Conservation (phyloP, 2,329 filamentous ascomycete genomes). For the Colletotrichum orbiculare region DNA sequence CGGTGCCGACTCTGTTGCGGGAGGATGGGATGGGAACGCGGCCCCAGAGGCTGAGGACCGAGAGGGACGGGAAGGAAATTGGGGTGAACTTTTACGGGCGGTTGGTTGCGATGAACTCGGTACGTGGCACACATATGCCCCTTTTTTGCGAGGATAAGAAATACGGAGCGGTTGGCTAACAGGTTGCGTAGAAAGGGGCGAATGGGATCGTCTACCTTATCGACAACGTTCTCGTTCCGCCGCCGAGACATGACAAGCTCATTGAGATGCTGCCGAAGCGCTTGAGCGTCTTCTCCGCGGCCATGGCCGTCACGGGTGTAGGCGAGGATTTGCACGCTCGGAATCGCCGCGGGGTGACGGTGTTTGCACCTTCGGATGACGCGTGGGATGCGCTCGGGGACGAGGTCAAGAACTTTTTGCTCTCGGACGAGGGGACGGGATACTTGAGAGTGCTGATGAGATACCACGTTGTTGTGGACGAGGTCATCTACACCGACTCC, state of each 20-base stretch:
- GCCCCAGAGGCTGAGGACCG: conserved; percentile 3
- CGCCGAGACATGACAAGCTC: conserved; percentile 21
- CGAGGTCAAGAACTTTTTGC: conserved; percentile 2
- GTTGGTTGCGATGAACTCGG: not conserved
- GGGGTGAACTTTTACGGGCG: conserved; percentile 19
- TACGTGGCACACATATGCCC: not conserved
- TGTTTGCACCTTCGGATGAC: conserved; percentile 23
- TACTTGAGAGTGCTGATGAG: conserved; percentile 13
- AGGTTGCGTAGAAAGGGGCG: not conserved
- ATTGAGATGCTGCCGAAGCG: conserved; percentile 10
- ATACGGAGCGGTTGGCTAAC: not conserved
- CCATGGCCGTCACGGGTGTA: not conserved
- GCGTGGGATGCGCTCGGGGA: conserved; percentile 9
- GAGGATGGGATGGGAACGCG: conserved; percentile 4
- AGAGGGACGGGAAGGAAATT: not conserved
- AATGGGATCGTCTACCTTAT: conserved; percentile 25
- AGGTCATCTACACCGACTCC: not conserved
- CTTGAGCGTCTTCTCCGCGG: conserved; percentile 12
- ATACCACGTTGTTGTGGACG: conserved; percentile 14
- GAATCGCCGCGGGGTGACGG: not conserved
- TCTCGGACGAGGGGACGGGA: not conserved
- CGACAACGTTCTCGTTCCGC: conserved; percentile 30
- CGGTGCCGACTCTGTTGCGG: not conserved
- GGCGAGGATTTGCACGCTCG: not conserved
- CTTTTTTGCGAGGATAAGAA: no score